Conservation (phyloP, 495 filamentous ascomycete genomes). For the Aspergillus hancockii region DNA sequence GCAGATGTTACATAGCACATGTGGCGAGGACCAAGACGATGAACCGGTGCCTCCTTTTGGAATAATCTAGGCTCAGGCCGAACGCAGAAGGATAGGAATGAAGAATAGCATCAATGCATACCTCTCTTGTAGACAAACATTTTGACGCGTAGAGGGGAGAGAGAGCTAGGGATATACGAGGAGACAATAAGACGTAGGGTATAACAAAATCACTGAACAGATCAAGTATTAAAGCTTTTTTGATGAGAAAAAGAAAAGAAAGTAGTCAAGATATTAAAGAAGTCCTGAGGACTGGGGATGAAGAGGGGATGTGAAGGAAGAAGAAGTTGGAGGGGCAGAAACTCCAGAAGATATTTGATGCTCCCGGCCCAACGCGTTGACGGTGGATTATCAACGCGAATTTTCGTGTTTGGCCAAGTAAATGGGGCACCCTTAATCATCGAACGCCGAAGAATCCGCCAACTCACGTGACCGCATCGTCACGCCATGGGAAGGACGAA, state of each 20-base stretch:
- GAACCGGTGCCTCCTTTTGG: constrained; percentile 5
- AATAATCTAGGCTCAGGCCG: not conserved
- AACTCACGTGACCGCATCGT: not conserved
- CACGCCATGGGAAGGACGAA: not conserved
- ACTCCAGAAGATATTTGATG: constrained; percentile 38
- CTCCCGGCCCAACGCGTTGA: constrained; percentile 39
- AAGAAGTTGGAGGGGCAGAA: constrained; percentile 41
- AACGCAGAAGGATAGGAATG: not conserved
- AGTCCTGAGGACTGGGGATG: constrained; percentile 22
- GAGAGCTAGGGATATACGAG: constrained; percentile 13
- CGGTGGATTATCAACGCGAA: constrained; percentile 36
- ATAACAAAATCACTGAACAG: constrained; percentile 16
- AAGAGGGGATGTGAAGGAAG: constrained; percentile 26
- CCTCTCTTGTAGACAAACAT: constrained; percentile 76
- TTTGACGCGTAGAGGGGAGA: constrained; percentile 22
- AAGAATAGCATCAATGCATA: constrained; percentile 42
- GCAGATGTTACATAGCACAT: constrained; percentile 12
- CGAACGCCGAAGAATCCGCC: not conserved
- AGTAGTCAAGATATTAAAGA: constrained; percentile 16
- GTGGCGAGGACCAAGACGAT: constrained; percentile 26
- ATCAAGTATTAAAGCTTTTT: constrained; percentile 11
- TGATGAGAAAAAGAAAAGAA: constrained; percentile 16
- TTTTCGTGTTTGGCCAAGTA: constrained; percentile 40
- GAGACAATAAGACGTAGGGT: constrained; percentile 16
- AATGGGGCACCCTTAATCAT: constrained; percentile 28